A percentile compares a stretch with the other conserved stretches of the same genome.
Evolutionary conservation across 176 grass and related monocot species (phyloP).

Genomic region (Aegilops longissima): DNA sequence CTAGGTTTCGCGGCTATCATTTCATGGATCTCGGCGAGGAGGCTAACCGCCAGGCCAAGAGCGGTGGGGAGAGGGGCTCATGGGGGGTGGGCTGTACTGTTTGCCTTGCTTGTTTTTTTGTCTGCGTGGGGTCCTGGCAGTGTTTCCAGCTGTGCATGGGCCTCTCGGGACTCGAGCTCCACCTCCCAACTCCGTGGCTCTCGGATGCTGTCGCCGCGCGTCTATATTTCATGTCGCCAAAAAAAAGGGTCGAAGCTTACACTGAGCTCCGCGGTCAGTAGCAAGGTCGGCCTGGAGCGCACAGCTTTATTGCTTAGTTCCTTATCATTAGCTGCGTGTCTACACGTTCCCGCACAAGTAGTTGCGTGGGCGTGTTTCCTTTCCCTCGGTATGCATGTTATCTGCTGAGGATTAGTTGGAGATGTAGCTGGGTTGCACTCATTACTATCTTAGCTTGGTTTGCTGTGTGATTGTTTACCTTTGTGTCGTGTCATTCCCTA

Average conservation of each 20-base stretch:
- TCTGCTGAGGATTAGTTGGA: not conserved
- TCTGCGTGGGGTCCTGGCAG: constrained; percentile 15
- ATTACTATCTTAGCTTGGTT: not conserved
- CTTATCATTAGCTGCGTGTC: not conserved
- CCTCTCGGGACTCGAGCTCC: constrained; percentile 23
- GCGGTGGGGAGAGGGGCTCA: constrained; percentile 4
- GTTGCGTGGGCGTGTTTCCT: not conserved
- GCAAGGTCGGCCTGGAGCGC: not conserved
- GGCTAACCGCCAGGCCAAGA: not conserved
- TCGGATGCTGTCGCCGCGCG: not conserved
- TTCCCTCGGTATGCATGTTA: not conserved
- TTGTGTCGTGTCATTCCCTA: not conserved
- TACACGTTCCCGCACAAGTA: not conserved
- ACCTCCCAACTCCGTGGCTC: not conserved
- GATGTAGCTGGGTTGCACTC: not conserved
- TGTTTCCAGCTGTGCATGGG: constrained; percentile 30
- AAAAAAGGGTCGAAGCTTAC: not conserved
- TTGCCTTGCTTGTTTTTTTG: constrained; percentile 37
- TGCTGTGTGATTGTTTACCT: not conserved
- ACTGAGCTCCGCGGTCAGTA: not conserved
- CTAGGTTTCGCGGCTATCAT: constrained; percentile 30
- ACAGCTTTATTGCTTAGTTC: not conserved
- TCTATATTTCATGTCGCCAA: constrained; percentile 49
- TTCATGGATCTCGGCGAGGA: constrained; percentile 43
- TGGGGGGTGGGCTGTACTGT: constrained; percentile 5